These are phyloP conservation scores for Chaetomium olivaceum DNA, from an alignment of 2,329 filamentous ascomycete genomes.

Conservation along the genomic window DNA sequence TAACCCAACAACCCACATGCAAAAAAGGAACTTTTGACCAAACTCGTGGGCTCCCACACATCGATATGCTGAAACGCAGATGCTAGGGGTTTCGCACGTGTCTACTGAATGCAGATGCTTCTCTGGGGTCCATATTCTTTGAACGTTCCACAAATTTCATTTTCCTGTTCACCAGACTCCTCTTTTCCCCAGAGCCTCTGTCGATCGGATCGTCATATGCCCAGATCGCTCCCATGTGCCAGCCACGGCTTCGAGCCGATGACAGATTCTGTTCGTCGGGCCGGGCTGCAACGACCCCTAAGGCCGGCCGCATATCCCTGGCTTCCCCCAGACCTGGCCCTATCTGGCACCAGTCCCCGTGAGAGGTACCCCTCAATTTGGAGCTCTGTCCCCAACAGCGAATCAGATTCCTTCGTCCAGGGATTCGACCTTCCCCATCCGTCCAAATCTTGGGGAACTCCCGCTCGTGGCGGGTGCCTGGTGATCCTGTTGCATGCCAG, in stretches of 20 bases:
- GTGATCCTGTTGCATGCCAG: constrained; percentile 15
- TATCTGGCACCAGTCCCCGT: not conserved
- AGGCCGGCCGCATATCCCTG: not conserved
- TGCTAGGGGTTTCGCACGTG: not conserved
- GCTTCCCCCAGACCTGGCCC: not conserved
- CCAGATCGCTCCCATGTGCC: not conserved
- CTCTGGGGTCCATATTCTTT: not conserved
- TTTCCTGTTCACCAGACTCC: not conserved
- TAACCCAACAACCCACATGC: not conserved
- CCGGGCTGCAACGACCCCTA: not conserved
- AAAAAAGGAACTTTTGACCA: not conserved
- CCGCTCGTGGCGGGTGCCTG: constrained; percentile 8
- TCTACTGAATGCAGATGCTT: not conserved
- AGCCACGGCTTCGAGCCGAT: not conserved
- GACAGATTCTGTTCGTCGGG: not conserved
- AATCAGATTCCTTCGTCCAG: constrained; percentile 5
- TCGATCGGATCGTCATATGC: not conserved
- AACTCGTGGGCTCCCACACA: not conserved
- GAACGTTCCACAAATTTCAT: too few species aligned
- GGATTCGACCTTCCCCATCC: constrained; percentile 17
- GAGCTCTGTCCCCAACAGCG: constrained; percentile 1
- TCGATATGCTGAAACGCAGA: not conserved
- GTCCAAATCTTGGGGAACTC: not conserved
- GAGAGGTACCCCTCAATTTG: not conserved
- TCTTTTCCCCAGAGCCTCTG: not conserved